Evolutionary conservation across 2,329 filamentous ascomycete species (phyloP).

Genomic region (Didymella arachidicola): DNA sequence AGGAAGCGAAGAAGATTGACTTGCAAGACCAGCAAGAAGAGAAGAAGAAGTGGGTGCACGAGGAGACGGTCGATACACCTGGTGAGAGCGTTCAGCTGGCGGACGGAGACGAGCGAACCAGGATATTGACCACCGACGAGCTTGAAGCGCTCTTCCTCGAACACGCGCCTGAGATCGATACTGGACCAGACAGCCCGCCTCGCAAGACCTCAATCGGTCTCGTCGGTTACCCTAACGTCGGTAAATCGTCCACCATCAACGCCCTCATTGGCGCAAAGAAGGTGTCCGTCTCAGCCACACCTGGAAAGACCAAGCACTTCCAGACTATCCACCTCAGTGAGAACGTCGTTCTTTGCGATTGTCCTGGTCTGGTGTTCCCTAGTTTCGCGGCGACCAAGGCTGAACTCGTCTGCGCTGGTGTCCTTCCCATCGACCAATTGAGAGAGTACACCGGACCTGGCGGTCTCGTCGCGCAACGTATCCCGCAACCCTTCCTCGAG

Average conservation of each 20-base stretch:
- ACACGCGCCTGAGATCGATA: slow-evolving; percentile 69
- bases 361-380: slow-evolving; percentile 96
- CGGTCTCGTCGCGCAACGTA: slow-evolving; percentile 80
- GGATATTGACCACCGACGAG: slow-evolving; percentile 92
- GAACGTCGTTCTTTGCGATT: slow-evolving; percentile 92
- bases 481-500: slow-evolving; percentile 88
- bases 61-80: slow-evolving; percentile 49
- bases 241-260: slow-evolving; percentile 99
- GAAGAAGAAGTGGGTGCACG: slow-evolving; percentile 52
- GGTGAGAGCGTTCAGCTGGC: slow-evolving; percentile 48
- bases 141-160: slow-evolving; percentile 86
- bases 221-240: slow-evolving; percentile 97
- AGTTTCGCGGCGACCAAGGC: slow-evolving; percentile 98
- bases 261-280: slow-evolving; percentile 98
- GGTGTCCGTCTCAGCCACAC: slow-evolving; percentile 95
- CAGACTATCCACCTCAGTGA: slow-evolving; percentile 96
- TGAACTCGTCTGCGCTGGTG: slow-evolving; percentile 92
- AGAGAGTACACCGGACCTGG: slow-evolving; percentile 90
- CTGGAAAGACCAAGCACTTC: slow-evolving; percentile 99
- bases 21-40: slow-evolving; percentile 55
- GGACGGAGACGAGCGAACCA: slow-evolving; percentile 58
- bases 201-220: slow-evolving; percentile 87
- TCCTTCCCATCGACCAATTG: slow-evolving; percentile 95
- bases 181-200: slow-evolving; percentile 57
- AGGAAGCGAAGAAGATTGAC: slow-evolving; percentile 56